These are phyloP conservation scores for Calonectria ilicicola DNA, from an alignment of 2,329 filamentous ascomycete species.

Conservation along the genomic window DNA sequence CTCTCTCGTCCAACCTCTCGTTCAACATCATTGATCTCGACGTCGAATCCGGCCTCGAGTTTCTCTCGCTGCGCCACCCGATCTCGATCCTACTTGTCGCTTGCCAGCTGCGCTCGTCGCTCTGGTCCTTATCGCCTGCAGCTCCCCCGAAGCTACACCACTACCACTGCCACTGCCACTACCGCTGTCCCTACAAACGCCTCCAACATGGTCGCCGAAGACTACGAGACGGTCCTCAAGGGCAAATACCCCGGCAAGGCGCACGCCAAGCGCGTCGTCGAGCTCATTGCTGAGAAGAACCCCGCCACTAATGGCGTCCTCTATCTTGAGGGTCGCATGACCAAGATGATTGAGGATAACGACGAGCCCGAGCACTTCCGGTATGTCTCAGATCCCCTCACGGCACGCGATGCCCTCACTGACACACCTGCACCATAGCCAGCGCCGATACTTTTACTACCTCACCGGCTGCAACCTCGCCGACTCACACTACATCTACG, in stretches of 20 bases:
- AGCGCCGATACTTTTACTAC: constrained; percentile 95
- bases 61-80: not conserved
- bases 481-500: constrained; percentile 85
- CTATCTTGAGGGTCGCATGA: constrained; percentile 89
- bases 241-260: constrained; percentile 85
- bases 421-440: constrained; percentile 60
- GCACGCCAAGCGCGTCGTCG: constrained; percentile 86
- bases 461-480: constrained; percentile 85
- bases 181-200: not conserved
- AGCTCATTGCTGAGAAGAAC: constrained; percentile 77
- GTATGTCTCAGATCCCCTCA: constrained; percentile 54
- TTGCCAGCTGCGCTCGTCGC: not conserved
- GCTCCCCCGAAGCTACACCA: constrained; percentile 4
- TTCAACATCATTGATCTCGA: not conserved
- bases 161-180: not conserved
- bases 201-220: constrained; percentile 51
- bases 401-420: not conserved
- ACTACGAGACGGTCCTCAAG: constrained; percentile 66
- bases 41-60: not conserved
- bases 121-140: not conserved
- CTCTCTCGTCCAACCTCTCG: not conserved
- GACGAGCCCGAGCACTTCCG: constrained; percentile 86
- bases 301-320: constrained; percentile 77
- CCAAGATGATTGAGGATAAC: constrained; percentile 87
- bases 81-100: not conserved